phyloP scores from a whole-genome alignment of 352 stramenopile species.

The Phytophthora tubulina region DNA sequence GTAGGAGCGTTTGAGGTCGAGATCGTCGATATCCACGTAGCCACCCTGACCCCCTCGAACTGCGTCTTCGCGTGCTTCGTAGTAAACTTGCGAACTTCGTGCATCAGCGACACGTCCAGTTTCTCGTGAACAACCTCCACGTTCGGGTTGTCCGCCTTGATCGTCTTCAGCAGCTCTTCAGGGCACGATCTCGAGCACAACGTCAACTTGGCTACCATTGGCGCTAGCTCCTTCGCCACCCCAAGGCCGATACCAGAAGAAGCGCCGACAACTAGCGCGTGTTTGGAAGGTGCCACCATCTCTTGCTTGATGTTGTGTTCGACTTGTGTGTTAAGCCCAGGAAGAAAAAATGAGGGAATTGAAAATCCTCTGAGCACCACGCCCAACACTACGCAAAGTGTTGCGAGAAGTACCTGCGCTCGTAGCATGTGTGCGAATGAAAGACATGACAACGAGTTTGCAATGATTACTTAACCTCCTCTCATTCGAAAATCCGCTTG shows the following conservation, averaged over 20 bases:
- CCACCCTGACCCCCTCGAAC: slow-evolving; percentile 21
- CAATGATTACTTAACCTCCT: neutral
- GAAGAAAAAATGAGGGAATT: slow-evolving; percentile 8
- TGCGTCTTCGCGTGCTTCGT: slow-evolving; percentile 8
- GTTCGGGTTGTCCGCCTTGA: slow-evolving; percentile 19
- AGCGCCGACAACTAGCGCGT: slow-evolving; percentile 23
- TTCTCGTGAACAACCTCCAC: slow-evolving; percentile 24
- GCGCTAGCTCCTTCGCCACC: slow-evolving; percentile 17
- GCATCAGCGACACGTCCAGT: slow-evolving; percentile 17
- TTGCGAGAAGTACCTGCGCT: neutral
- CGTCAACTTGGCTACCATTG: slow-evolving; percentile 18
- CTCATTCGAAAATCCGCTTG: neutral
- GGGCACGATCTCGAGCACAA: slow-evolving; percentile 23
- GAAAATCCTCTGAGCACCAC: neutral
- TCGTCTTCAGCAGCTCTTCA: slow-evolving; percentile 11
- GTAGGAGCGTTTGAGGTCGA: slow-evolving; percentile 26
- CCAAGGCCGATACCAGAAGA: slow-evolving; percentile 19
- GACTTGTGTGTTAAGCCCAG: slow-evolving; percentile 3
- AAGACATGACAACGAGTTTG: neutral
- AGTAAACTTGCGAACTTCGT: slow-evolving; percentile 23
- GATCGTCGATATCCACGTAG: slow-evolving; percentile 13
- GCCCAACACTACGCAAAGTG: neutral
- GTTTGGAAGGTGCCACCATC: slow-evolving; percentile 17
- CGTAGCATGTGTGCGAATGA: neutral
- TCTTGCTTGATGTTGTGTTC: slow-evolving; percentile 13